Evolutionary conservation across 2,329 filamentous ascomycete species (phyloP).

Genomic region (Ilyonectria mors-panacis): DNA sequence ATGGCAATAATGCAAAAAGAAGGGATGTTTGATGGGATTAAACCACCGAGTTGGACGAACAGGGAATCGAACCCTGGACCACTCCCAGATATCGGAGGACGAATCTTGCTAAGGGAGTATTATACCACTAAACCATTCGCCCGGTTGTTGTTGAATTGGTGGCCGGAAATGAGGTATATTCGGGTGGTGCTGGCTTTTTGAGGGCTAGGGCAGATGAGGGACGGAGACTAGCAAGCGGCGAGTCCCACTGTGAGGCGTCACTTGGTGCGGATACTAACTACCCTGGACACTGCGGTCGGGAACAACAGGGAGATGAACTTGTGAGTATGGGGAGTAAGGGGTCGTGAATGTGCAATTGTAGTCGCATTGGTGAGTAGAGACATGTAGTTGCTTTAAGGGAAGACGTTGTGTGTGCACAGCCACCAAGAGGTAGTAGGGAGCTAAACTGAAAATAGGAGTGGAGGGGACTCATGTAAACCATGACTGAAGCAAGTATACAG

Average conservation of each 20-base stretch:
- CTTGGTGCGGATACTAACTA: constrained; percentile 2
- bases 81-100: constrained; percentile 37
- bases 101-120: constrained; percentile 45
- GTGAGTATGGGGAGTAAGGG: not conserved
- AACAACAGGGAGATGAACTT: not conserved
- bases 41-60: constrained; percentile 42
- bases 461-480: too few relatives aligned
- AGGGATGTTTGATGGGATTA: constrained; percentile 31
- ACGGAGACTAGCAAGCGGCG: not conserved
- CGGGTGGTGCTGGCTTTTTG: not conserved
- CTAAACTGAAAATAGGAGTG: too few relatives aligned
- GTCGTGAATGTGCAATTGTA: not conserved
- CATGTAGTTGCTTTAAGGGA: too few relatives aligned
- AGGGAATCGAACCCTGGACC: constrained; percentile 47
- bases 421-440: too few relatives aligned
- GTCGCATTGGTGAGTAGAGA: too few relatives aligned
- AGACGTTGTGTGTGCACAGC: too few relatives aligned
- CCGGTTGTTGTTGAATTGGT: constrained; percentile 23
- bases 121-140: constrained; percentile 46
- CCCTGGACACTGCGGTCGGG: not conserved
- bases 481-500: too few relatives aligned
- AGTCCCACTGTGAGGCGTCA: constrained; percentile 10
- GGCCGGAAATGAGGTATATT: constrained; percentile 31
- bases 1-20: constrained; percentile 26
- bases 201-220: constrained; percentile 18